Conservation (phyloP, 2,329 filamentous ascomycete genomes). For the Penicillium sp. region DNA sequence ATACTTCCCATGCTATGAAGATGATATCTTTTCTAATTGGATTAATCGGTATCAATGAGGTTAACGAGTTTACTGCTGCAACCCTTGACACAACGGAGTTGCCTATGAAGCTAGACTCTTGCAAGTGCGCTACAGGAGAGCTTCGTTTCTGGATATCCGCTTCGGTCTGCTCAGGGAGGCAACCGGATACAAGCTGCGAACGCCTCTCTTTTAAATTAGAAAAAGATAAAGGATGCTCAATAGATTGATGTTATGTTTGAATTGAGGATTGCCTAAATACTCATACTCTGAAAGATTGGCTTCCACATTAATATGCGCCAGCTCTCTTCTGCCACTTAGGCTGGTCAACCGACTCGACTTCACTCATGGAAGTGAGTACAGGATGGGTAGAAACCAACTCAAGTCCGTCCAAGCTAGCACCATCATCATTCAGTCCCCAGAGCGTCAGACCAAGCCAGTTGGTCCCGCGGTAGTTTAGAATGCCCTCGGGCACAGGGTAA, state of each 20-base stretch:
- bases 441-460: slow-evolving; percentile 70
- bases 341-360: slow-evolving; percentile 49
- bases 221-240: too few relatives aligned
- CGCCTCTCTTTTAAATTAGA: background rate
- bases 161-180: background rate
- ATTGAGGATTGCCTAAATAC: too few relatives aligned
- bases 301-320: slow-evolving; percentile 50
- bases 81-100: too few relatives aligned
- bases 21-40: too few relatives aligned
- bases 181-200: background rate
- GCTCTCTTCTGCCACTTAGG: slow-evolving; percentile 49
- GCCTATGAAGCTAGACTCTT: background rate
- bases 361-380: slow-evolving; percentile 52
- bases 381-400: slow-evolving; percentile 51
- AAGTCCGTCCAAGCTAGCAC: slow-evolving; percentile 58
- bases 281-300: too few relatives aligned
- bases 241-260: too few relatives aligned
- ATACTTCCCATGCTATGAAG: too few relatives aligned
- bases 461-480: slow-evolving; percentile 67
- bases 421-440: slow-evolving; percentile 63
- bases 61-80: too few relatives aligned
- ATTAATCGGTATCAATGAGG: too few relatives aligned
- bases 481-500: slow-evolving; percentile 72
- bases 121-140: background rate
- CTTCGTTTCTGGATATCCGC: background rate